A percentile compares a stretch with the other conserved stretches of the same genome.
phyloP scores from a whole-genome alignment of 75 land plant genomes.

The Chamaecyparis obtusa region DNA sequence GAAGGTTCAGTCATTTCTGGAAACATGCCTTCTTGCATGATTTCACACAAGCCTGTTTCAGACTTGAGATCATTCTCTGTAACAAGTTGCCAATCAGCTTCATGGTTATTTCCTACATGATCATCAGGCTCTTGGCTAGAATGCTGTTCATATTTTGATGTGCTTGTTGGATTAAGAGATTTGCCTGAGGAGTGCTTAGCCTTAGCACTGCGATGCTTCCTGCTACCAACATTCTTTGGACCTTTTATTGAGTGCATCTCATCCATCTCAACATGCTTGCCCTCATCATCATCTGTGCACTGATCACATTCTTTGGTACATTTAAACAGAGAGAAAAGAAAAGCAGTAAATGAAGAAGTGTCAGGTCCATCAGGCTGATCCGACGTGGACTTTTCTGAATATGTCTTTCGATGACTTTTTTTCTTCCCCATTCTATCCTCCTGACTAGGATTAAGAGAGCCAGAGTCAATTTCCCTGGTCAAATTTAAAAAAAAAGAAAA shows the following conservation, averaged over 20 bases:
- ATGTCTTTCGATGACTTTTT: slow-evolving; percentile 6
- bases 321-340: slow-evolving; percentile 47
- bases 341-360: slow-evolving; percentile 69
- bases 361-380: slow-evolving; percentile 52
- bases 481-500: background rate
- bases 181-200: slow-evolving; percentile 42
- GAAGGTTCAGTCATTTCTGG: slow-evolving; percentile 76
- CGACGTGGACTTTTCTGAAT: slow-evolving; percentile 14
- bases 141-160: slow-evolving; percentile 13
- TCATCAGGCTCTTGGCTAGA: slow-evolving; percentile 20
- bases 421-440: slow-evolving; percentile 25
- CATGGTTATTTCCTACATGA: slow-evolving; percentile 14
- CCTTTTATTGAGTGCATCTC: slow-evolving; percentile 15
- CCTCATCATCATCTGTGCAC: slow-evolving; percentile 15
- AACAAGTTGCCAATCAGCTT: slow-evolving; percentile 27
- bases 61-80: slow-evolving; percentile 31
- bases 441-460: background rate
- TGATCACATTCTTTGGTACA: slow-evolving; percentile 33
- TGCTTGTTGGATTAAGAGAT: slow-evolving; percentile 27
- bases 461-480: slow-evolving; percentile 1
- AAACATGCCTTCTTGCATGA: slow-evolving; percentile 10
- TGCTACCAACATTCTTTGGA: slow-evolving; percentile 19
- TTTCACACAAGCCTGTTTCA: slow-evolving; percentile 13
- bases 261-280: slow-evolving; percentile 12
- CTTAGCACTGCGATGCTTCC: slow-evolving; percentile 35